A percentile compares a stretch with the other conserved stretches of the same genome.
phyloP scores from a whole-genome alignment of 768 basidiomycete species.

The Boletus fagicola region DNA sequence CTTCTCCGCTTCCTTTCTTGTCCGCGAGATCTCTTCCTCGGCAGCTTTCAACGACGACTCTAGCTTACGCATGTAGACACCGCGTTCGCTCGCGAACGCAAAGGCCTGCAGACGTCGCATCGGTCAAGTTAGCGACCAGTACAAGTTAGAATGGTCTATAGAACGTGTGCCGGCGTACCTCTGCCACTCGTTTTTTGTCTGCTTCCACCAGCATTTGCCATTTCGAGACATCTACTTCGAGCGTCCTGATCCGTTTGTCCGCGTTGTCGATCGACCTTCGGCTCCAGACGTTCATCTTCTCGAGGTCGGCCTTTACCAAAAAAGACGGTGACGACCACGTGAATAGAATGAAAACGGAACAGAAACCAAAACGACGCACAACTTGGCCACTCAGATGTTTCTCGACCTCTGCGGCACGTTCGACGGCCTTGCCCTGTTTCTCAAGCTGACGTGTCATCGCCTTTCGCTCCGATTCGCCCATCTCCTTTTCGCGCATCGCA shows the following conservation, averaged over 20 bases:
- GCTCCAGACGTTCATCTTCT: constrained; percentile 41
- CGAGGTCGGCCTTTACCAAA: constrained; percentile 37
- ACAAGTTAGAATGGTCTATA: not conserved
- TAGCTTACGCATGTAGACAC: constrained; percentile 23
- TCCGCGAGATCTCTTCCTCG: constrained; percentile 49
- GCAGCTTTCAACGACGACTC: constrained; percentile 16
- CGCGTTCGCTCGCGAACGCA: constrained; percentile 31
- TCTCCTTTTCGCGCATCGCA: constrained; percentile 86
- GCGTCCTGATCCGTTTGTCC: constrained; percentile 26
- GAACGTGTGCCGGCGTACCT: constrained; percentile 34
- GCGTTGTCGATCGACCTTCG: constrained; percentile 32
- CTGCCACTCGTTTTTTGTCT: constrained; percentile 39
- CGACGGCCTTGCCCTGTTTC: constrained; percentile 62
- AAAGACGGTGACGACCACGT: not conserved
- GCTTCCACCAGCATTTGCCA: constrained; percentile 35
- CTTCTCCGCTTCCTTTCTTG: constrained; percentile 53
- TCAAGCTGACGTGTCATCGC: constrained; percentile 53
- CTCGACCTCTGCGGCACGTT: constrained; percentile 63
- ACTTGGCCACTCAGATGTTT: constrained; percentile 56
- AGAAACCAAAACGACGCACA: constrained; percentile 41
- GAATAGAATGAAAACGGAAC: not conserved
- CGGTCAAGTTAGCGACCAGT: not conserved
- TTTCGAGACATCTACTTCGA: constrained; percentile 36
- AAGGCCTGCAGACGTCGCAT: constrained; percentile 25
- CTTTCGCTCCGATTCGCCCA: constrained; percentile 74